Base-by-base conservation (phyloP, 139 green algal genomes). In the Eudorina sp. region DNA sequence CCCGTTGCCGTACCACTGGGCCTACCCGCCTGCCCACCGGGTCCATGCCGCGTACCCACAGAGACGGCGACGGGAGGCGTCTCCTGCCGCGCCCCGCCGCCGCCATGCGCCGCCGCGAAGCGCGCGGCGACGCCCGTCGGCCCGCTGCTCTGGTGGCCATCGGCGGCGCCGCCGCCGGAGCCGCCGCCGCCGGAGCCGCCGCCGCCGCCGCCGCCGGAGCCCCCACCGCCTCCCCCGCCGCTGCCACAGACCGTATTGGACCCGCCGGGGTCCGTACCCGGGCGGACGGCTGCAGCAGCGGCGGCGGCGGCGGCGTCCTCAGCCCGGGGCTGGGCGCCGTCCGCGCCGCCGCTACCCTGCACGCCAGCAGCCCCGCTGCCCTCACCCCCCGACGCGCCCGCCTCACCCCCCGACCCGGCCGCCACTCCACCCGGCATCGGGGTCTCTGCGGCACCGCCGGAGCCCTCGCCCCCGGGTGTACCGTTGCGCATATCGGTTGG, bases 21-120 rank as follows among this genome's bases (percentile, higher is more conserved):
- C 34, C 13, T 46, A 43, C 81, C 36, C 4, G 83, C 68, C 48
- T 70, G 83, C 4, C 13, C 73, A 23, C 41, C 55, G 21, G 23
- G 38, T 34, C 40, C 55, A 27, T 68, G 62, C 0, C 64, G 81
- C 21, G 62, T 78, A 64, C 64, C 81, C 0, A 21, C 81, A 6
- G 62, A 69, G 34, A 87, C 81, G 45, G 46, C 85, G 40, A 48
- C 31, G 0, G 85, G 55, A 3, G 73, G 60, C 46, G 53, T 84
- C 74, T 84, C 74, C 9, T 64, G 86, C 23, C 76, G 75, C 18
- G 53, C 34, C 11, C 21, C 60, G 18, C 51, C 77, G 4, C 27
- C 36, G 3, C 29, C 77, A 3, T 43, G 45, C 51, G 29, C 86
- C 51, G 53, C 23, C 25, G 25, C 18, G 2, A 3, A 62, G 0